Conservation (phyloP, 2,329 filamentous ascomycete genomes). For the Volutella citrinella region DNA sequence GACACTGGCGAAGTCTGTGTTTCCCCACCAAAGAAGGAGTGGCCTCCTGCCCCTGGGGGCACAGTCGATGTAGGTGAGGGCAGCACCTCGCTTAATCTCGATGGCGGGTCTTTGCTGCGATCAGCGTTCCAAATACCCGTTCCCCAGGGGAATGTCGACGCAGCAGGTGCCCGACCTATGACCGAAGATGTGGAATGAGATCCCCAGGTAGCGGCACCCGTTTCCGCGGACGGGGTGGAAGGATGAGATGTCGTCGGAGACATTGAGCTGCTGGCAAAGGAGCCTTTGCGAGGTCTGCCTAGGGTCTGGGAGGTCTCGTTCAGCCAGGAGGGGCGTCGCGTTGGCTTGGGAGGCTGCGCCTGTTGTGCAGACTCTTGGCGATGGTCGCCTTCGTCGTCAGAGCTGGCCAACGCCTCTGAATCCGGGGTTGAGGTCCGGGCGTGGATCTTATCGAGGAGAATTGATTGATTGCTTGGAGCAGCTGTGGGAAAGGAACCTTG, state of each 20-base stretch:
- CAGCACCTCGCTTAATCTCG: constrained; percentile 70
- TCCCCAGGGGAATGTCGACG: constrained; percentile 66
- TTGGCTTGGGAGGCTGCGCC: constrained; percentile 56
- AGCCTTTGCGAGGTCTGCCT: constrained; percentile 67
- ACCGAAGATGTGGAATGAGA: constrained; percentile 47
- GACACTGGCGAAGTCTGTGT: constrained; percentile 50
- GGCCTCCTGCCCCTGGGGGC: constrained; percentile 41
- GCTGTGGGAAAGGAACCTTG: constrained; percentile 43
- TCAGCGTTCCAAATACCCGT: constrained; percentile 81
- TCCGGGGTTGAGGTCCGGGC: constrained; percentile 85
- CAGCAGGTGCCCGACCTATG: constrained; percentile 46
- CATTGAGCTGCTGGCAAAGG: constrained; percentile 73
- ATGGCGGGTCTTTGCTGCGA: constrained; percentile 72
- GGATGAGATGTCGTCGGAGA: constrained; percentile 79
- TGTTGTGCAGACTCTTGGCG: constrained; percentile 51
- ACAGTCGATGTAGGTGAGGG: constrained; percentile 69
- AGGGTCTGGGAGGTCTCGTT: constrained; percentile 72
- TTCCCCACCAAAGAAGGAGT: constrained; percentile 50
- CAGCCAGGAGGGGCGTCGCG: constrained; percentile 77
- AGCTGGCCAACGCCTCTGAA: constrained; percentile 89
- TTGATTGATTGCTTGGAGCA: constrained; percentile 58
- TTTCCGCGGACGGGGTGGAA: constrained; percentile 71
- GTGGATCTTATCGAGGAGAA: constrained; percentile 72
- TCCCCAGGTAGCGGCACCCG: constrained; percentile 51
- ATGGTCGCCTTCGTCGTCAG: constrained; percentile 83